Evolutionary conservation across 768 basidiomycete species (phyloP), one percentile per base, ranked within the genome.

Genomic region (Kwoniella sp.): DNA sequence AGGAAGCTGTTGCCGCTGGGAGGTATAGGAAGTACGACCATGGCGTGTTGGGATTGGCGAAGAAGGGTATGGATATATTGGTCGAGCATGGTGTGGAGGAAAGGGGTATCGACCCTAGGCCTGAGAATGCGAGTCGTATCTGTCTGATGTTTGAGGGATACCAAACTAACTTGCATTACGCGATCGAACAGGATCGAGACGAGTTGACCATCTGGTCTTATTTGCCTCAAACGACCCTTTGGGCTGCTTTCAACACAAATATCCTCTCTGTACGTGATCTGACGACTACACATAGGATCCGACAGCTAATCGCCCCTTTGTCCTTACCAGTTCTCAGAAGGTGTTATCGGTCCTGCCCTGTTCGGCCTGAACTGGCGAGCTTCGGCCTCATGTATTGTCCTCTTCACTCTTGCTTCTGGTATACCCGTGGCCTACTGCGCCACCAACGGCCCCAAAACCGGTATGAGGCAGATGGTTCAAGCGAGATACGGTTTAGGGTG

Each of bases 401-500:
- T 68, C 38, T 72, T 74, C 59, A 68, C 66, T 3, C 60, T 66
- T 17, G 54, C 62, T 23, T 63, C 66, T 26, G 61, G 72, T 62
- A 25, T 64, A 55, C 67, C 60, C 41, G 61, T 63, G 1, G 68
- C 67, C 47, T 70, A 61, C 34, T 67, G 60, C 45, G 70, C 61
- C 31, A 71, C 67, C 29, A 73, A 66, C 60, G 71, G 91, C 12
- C 90, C 91, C 0, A 88, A 87, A 75, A 82, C 89, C 0, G 93
- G 93, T 12, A 85, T 89, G 73, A 85, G 91, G 22, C 89, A 92
- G 71, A 91, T 93, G 90, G 86, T 90, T 25, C 85, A 86, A 50
- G 87, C 91, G 2, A 81, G 86, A 26, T 88, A 86, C 74, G 85
- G 81, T 60, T 86, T 86, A 69, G 86, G 86, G 84, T 85, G 25